Evolutionary conservation across 441 rosid genomes (phyloP), one percentile per base, ranked within the genome.

Genomic region (Lepidium campestre): DNA sequence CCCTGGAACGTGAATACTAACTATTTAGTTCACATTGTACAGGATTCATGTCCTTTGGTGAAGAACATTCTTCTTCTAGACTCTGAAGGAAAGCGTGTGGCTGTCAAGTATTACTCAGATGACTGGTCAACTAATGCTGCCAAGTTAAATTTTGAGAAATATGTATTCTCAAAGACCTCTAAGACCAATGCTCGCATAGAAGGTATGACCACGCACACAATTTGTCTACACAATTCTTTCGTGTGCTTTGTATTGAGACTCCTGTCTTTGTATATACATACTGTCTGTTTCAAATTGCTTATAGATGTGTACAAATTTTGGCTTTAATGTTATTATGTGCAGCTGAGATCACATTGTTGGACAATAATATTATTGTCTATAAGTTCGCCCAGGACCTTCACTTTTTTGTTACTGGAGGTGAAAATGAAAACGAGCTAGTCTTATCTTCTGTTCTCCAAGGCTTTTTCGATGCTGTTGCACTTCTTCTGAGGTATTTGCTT

Each of bases 1-100:
- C 11, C 37, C 45, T 6, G 12, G 13, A 41, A 57, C 56, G 18
- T 57, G 22, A 65, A 23, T 57, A 42, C 67, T 65, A 37, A 52
- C 29, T 19, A 4, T 54, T 7, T 9, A 12, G n/a, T 56, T 23
- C 35, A 62, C 61, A 34, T 56, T 62, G 56, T 23, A 39, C 61
- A 92, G 97, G 96, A 86, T 62, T 74, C 77, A 6, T 90, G 96
- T 78, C 96, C 97, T 42, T 60, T 78, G 32, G 82, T 93, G 13
- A 93, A 93, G 78, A 93, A 87, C 80, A 85, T 90, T 82, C 91
- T 93, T 68, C 80, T 93, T 67, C 85, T 93, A 18, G 98, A 93
- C 68, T 87, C 98, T 23, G 94, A 93, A 78, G 98, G 97, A 59
- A 93, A 87, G 71, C 98, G 97, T 44, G 86, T 93, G 32, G 96